A percentile compares a stretch with the other conserved stretches of the same genome.
phyloP scores from a whole-genome alignment of 2,329 filamentous ascomycete genomes.

The Chaetomium sp. region DNA sequence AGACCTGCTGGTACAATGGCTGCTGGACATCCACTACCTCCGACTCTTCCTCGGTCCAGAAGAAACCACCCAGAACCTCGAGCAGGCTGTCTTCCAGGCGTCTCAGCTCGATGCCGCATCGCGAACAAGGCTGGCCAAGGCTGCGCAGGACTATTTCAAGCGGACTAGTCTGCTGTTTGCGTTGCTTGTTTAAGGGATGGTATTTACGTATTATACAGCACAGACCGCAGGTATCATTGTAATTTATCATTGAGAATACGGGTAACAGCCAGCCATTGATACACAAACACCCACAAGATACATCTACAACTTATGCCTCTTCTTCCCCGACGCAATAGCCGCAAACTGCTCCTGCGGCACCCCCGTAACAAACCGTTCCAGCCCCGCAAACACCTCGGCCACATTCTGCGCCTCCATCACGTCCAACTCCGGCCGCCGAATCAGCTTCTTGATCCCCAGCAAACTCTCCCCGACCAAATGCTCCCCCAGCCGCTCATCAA shows the following conservation, averaged over 20 bases:
- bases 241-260: background rate
- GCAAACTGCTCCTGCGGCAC: constrained; percentile 84
- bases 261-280: background rate
- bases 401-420: constrained; percentile 70
- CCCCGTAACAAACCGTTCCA: constrained; percentile 73
- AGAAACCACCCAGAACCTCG: constrained; percentile 38
- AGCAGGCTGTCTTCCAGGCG: constrained; percentile 38
- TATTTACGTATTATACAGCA: background rate
- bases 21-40: constrained; percentile 54
- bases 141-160: constrained; percentile 73
- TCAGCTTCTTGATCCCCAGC: constrained; percentile 76
- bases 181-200: constrained; percentile 44
- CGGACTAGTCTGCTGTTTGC: constrained; percentile 77
- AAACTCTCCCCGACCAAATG: constrained; percentile 77
- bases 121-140: constrained; percentile 51
- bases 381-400: constrained; percentile 75
- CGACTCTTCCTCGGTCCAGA: constrained; percentile 38
- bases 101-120: constrained; percentile 43
- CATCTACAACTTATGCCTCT: constrained; percentile 73
- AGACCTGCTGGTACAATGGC: constrained; percentile 52
- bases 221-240: background rate
- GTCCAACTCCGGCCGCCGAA: constrained; percentile 67
- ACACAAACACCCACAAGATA: constrained; percentile 34
- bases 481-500: constrained; percentile 70
- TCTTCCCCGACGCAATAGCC: constrained; percentile 78